A percentile compares a stretch with the other conserved stretches of the same genome.
Evolutionary conservation across 805 yeast genomes (phyloP).

Genomic region (Sugiyamaella boreocaroliniensis): DNA sequence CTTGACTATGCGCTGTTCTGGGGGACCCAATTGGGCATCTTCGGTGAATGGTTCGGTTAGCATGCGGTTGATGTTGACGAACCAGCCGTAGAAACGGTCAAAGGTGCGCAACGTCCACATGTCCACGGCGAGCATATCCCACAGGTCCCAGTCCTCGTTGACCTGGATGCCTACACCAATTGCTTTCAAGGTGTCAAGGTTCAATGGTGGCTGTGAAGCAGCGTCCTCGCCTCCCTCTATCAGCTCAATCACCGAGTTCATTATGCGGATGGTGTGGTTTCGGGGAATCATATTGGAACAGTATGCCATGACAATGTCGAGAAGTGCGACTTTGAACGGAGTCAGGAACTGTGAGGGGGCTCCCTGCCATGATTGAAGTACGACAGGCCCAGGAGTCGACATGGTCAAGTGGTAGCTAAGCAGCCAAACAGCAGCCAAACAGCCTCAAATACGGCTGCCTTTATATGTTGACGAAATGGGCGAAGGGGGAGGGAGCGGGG

Average conservation of each 20-base stretch:
- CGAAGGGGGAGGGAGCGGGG: too few relatives aligned
- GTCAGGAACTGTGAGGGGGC: slow-evolving; percentile 15
- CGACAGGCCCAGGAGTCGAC: not conserved
- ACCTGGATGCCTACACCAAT: not conserved
- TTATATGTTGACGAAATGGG: too few relatives aligned
- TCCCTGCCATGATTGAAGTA: slow-evolving; percentile 2
- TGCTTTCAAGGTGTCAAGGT: slow-evolving; percentile 3
- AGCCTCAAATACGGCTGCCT: not conserved
- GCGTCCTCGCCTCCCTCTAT: slow-evolving; percentile 11
- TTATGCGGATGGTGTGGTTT: slow-evolving; percentile 20
- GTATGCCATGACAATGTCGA: slow-evolving; percentile 16
- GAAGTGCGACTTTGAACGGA: slow-evolving; percentile 23
- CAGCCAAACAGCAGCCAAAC: not conserved
- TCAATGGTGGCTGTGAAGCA: not conserved
- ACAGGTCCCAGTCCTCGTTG: slow-evolving; percentile 1
- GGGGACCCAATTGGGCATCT: not conserved
- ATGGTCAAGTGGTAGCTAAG: not conserved
- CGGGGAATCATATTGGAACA: slow-evolving; percentile 16
- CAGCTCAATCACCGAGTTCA: slow-evolving; percentile 18
- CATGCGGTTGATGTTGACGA: slow-evolving; percentile 12
- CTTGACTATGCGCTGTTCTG: not conserved
- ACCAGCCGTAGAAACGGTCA: slow-evolving; percentile 16
- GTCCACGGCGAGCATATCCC: slow-evolving; percentile 4
- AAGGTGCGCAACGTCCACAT: slow-evolving; percentile 12
- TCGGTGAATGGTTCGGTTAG: slow-evolving; percentile 8